A percentile compares a stretch with the other conserved stretches of the same genome.
Evolutionary conservation across 164 flowering plant genomes (phyloP).

Genomic region (Euptelea pleiosperma): DNA sequence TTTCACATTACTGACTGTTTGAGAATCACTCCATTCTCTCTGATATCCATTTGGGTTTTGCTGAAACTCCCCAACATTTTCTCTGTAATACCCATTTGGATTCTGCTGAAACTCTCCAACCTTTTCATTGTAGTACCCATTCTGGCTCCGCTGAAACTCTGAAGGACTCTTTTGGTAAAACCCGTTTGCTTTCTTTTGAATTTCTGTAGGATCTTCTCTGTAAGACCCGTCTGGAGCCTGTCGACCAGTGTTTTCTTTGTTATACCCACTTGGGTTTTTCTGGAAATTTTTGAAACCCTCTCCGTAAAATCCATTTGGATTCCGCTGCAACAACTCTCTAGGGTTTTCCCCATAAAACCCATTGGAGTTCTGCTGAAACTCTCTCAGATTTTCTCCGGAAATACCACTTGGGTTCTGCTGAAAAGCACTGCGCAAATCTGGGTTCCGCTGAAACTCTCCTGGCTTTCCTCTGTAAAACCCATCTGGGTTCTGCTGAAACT

Average conservation of each 20-base stretch:
- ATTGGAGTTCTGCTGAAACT: conserved; percentile 9
- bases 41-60: conserved; percentile 9
- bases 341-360: conserved; percentile 10
- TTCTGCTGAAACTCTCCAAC: conserved; percentile 18
- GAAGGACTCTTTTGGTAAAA: background rate
- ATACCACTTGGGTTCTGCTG: conserved; percentile 1
- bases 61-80: conserved; percentile 9
- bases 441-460: background rate
- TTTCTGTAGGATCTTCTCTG: background rate
- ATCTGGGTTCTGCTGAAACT: conserved; percentile 13
- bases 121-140: conserved; percentile 3
- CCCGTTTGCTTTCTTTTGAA: background rate
- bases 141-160: background rate
- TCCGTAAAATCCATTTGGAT: conserved; percentile 6
- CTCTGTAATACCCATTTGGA: conserved; percentile 8
- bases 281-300: background rate
- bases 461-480: conserved; percentile 9
- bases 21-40: conserved; percentile 11
- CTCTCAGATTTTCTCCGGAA: conserved; percentile 8
- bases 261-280: conserved; percentile 1
- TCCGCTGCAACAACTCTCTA: conserved; percentile 6
- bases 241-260: background rate
- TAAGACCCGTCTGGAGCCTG: conserved; percentile 2
- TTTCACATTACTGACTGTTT: background rate
- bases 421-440: no score